These are phyloP conservation scores for Globisporangium takayamanum DNA, from an alignment of 352 stramenopile genomes.

Conservation along the genomic window DNA sequence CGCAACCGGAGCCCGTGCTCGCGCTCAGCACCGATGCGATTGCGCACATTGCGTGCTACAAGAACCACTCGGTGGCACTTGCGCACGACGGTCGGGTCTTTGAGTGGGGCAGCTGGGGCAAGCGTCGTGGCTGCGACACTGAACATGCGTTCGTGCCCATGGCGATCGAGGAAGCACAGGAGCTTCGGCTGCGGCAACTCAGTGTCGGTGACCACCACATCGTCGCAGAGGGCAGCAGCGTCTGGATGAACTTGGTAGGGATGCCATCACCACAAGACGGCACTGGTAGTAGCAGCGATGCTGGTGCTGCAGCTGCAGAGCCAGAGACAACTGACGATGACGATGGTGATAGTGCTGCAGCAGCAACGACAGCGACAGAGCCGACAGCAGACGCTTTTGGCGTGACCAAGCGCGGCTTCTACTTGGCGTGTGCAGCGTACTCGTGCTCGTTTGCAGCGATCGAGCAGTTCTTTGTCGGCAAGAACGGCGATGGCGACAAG, in stretches of 20 bases:
- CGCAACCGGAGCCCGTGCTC: slow-evolving; percentile 56
- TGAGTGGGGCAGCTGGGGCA: slow-evolving; percentile 72
- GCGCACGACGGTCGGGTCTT: slow-evolving; percentile 33
- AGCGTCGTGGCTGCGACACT: slow-evolving; percentile 34
- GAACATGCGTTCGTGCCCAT: slow-evolving; percentile 56
- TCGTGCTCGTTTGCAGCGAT: slow-evolving; percentile 24
- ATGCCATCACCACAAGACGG: not conserved
- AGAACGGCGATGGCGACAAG: not conserved
- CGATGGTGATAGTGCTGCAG: not conserved
- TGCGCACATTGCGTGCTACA: slow-evolving; percentile 38
- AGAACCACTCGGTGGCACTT: slow-evolving; percentile 56
- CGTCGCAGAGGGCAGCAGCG: slow-evolving; percentile 47
- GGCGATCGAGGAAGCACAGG: slow-evolving; percentile 17
- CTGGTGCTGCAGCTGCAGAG: not conserved
- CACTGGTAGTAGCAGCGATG: slow-evolving; percentile 3
- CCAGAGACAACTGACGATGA: slow-evolving; percentile 13
- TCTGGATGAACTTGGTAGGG: slow-evolving; percentile 39
- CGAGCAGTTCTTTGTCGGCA: slow-evolving; percentile 9
- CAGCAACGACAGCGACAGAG: not conserved
- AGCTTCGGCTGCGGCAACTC: slow-evolving; percentile 16
- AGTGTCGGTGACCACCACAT: slow-evolving; percentile 7
- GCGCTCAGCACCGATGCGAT: slow-evolving; percentile 36
- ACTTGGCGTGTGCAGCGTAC: slow-evolving; percentile 19
- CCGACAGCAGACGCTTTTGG: not conserved
- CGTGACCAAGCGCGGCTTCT: slow-evolving; percentile 12